A percentile compares a stretch with the other conserved stretches of the same genome.
Evolutionary conservation across 495 filamentous ascomycete genomes (phyloP).

Genomic region (Glutinoglossum americanum): DNA sequence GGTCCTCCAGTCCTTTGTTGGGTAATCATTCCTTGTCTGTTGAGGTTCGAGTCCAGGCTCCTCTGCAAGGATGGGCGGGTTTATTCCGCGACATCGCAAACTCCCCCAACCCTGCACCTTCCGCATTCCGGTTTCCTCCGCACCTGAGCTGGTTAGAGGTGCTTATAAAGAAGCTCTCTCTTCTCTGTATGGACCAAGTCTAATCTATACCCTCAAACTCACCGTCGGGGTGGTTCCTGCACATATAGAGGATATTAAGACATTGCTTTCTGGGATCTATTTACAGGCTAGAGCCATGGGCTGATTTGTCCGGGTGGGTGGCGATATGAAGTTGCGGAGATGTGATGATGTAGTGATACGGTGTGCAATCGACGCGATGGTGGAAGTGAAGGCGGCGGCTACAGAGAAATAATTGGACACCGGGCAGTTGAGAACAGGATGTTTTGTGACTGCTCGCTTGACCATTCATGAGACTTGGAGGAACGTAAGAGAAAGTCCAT

Average conservation of each 20-base stretch:
- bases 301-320: not conserved
- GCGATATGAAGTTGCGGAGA: not conserved
- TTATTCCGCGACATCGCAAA: not conserved
- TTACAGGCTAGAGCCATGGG: not conserved
- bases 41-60: not conserved
- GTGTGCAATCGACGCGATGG: no score
- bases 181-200: not conserved
- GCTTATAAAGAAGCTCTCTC: not conserved
- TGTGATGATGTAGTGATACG: not conserved
- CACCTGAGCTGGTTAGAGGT: not conserved
- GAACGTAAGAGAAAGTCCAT: no score
- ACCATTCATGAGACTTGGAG: no score
- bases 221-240: not conserved
- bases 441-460: no score
- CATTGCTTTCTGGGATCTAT: not conserved
- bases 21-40: no score
- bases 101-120: not conserved
- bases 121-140: not conserved
- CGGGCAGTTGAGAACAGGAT: no score
- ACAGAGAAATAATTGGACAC: no score
- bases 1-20: no score
- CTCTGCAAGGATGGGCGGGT: not conserved
- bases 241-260: not conserved
- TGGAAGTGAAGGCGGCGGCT: no score
- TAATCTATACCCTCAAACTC: not conserved